Base-by-base conservation (phyloP, 768 basidiomycete species). In the Tricholoma hemisulphureum region DNA sequence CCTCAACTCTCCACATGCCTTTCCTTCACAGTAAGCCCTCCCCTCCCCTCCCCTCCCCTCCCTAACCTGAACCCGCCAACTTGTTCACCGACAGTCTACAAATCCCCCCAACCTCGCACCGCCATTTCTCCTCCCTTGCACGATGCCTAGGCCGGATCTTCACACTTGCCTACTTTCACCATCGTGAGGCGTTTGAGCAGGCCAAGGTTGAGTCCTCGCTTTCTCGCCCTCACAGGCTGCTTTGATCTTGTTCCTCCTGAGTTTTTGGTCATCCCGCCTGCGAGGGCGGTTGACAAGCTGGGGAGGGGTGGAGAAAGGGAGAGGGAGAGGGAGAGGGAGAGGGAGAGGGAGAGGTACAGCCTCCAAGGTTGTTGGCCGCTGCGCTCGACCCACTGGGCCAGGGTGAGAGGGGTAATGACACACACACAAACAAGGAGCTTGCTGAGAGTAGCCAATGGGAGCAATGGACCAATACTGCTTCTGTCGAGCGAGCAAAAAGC, bases 121-220 rank as follows among this genome's bases (percentile, higher is more conserved):
- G n/a, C n/a, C n/a, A n/a, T 99, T 99, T 66, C 95, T 95, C 14
- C 95, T 92, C 91, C 14, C 86, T 96, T 23, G 91, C 93, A 18
- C 85, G 96, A 0, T 86, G 96, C 13, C 85, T 98, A 1, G 94
- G 93, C 1, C 86, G 96, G 35, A 95, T 98, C 61, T 98, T 98
- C 68, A 92, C 93, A 0, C 96, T 98, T 71, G 94, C 95, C 1
- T 98, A 94, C 78, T 95, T 89, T 75, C 93, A 94, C 69, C 94
- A 96, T 71, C 88, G 92, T 61, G 94, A 95, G 69, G 84, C 85
- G 0, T 96, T 96, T 69, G 89, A 92, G 63, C 89, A 92, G 69
- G 89, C 89, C 26, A 93, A 95, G 74, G 91, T 86, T 4, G 95
- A 97, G 72, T 93, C 89, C 88, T 34, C 88, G 95, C 64, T 96